A percentile compares a stretch with the other conserved stretches of the same genome.
These are phyloP conservation scores for Phytomonas francai DNA, from an alignment of 208 protist genomes.

Conservation along the genomic window DNA sequence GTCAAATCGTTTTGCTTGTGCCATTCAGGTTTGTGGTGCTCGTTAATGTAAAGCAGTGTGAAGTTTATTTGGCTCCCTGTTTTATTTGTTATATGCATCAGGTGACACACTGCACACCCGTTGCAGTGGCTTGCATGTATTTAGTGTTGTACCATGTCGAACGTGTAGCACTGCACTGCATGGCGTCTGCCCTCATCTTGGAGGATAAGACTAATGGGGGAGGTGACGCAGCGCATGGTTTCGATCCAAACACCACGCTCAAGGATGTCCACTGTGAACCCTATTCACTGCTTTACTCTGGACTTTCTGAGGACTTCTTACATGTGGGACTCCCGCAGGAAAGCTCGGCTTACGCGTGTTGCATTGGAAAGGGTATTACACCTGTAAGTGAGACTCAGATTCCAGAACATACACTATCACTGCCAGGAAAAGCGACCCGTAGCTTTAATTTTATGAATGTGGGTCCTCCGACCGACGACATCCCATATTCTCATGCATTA, in stretches of 20 bases:
- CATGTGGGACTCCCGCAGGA: constrained; percentile 46
- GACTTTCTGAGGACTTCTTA: constrained; percentile 51
- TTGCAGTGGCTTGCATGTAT: constrained; percentile 30
- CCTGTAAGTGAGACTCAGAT: background rate
- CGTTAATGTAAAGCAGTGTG: constrained; percentile 29
- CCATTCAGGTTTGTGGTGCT: constrained; percentile 55
- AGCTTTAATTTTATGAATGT: background rate
- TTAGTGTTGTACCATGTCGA: constrained; percentile 21
- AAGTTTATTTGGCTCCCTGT: constrained; percentile 53
- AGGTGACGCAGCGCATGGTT: background rate
- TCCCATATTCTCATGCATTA: constrained; percentile 51
- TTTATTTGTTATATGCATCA: constrained; percentile 35
- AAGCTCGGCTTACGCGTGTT: constrained; percentile 16
- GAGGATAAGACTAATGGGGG: background rate
- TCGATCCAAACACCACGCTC: background rate
- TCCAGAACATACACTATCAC: background rate
- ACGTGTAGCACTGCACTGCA: constrained; percentile 16
- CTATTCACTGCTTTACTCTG: constrained; percentile 51
- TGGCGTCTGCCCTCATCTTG: background rate
- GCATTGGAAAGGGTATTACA: background rate
- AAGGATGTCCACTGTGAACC: background rate
- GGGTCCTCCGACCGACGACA: constrained; percentile 1
- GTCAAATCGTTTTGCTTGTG: constrained; percentile 35
- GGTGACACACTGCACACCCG: constrained; percentile 24
- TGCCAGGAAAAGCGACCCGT: background rate